Conservation (phyloP, 2,329 filamentous ascomycete species). For the Fusarium ramigenum region DNA sequence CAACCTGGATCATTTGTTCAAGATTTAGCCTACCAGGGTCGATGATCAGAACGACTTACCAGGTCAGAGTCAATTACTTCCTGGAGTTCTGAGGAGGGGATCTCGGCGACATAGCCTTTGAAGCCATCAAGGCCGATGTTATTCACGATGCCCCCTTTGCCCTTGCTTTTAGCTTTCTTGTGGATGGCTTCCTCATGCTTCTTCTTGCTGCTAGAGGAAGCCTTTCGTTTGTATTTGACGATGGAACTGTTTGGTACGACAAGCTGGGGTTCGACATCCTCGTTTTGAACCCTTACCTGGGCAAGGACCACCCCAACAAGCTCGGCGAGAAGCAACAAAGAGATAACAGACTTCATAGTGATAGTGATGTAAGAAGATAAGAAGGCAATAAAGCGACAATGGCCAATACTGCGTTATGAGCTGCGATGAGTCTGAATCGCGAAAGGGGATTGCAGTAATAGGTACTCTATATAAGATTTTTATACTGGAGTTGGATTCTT, state of each 20-base stretch:
- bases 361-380: fast-evolving
- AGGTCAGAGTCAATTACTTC: constrained; percentile 7
- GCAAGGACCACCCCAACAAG: background rate
- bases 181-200: background rate
- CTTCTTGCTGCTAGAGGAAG: background rate
- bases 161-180: constrained; percentile 6
- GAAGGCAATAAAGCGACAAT: fast-evolving
- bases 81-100: background rate
- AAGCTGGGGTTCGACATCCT: background rate
- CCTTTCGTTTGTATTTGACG: constrained; percentile 8
- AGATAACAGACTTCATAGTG: background rate
- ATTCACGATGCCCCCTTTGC: constrained; percentile 11
- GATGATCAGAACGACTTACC: too few relatives aligned
- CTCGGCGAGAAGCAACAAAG: background rate
- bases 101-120: constrained; percentile 22
- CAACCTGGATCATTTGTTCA: too few relatives aligned
- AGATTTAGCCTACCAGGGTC: too few relatives aligned
- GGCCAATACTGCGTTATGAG: fast-evolving
- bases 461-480: too few relatives aligned
- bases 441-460: fast-evolving
- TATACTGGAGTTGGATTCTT: too few relatives aligned
- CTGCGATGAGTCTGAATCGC: fast-evolving
- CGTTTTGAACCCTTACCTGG: background rate
- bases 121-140: background rate
- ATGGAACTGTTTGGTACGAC: constrained; percentile 25